phyloP scores from a whole-genome alignment of 2,329 filamentous ascomycete species.

The Aschersonia sp. region DNA sequence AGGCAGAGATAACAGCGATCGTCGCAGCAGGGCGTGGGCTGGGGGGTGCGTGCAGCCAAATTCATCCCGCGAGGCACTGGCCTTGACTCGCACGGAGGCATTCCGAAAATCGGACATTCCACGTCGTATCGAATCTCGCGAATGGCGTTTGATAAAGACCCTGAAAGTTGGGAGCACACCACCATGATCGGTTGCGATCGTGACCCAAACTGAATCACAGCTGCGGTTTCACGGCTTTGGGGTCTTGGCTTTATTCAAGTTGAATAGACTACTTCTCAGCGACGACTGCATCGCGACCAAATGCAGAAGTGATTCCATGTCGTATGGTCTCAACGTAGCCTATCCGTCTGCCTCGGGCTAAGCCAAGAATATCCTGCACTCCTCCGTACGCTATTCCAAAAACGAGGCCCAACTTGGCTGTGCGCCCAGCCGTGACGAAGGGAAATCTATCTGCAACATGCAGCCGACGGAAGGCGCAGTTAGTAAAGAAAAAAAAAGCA shows the following conservation, averaged over 20 bases:
- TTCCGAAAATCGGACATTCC: background rate
- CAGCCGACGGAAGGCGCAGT: slow-evolving; percentile 13
- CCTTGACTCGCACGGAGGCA: no score
- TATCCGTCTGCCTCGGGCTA: slow-evolving; percentile 55
- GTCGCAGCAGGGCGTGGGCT: no score
- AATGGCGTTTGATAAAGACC: no score
- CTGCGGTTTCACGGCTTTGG: no score
- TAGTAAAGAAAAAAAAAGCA: slow-evolving; percentile 8
- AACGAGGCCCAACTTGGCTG: slow-evolving; percentile 65
- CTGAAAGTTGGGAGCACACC: no score
- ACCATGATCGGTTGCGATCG: no score
- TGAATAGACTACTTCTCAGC: no score
- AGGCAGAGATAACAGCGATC: no score
- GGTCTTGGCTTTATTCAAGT: no score
- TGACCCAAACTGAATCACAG: no score
- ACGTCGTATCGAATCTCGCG: background rate
- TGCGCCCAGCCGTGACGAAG: slow-evolving; percentile 59
- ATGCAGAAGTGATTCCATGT: slow-evolving; percentile 20
- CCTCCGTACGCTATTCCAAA: slow-evolving; percentile 71
- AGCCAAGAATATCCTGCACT: slow-evolving; percentile 60
- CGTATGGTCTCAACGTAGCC: slow-evolving; percentile 59
- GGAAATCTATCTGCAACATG: slow-evolving; percentile 57
- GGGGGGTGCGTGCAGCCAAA: no score
- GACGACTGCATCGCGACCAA: background rate
- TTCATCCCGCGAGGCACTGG: no score